phyloP scores from a whole-genome alignment of 2,329 filamentous ascomycete species.

The Lachnellula suecica region DNA sequence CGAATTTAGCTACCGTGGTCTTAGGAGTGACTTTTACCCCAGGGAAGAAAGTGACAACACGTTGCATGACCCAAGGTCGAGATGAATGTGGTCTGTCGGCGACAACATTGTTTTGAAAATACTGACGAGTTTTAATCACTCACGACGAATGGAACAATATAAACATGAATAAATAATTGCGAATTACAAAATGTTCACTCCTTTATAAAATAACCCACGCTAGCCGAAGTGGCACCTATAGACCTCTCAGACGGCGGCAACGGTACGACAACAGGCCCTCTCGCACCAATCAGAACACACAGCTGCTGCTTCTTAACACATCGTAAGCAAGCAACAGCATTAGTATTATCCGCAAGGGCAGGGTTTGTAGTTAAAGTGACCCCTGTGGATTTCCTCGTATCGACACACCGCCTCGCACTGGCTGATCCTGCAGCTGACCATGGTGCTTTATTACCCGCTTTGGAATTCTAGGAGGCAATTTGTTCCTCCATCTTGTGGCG shows the following conservation, averaged over 20 bases:
- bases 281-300: not conserved
- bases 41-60: no score
- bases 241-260: not conserved
- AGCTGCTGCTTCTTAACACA: not conserved
- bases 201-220: not conserved
- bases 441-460: not conserved
- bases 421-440: not conserved
- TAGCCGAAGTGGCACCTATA: not conserved
- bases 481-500: not conserved
- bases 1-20: no score
- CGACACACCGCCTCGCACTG: not conserved
- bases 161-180: no score
- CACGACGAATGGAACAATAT: no score
- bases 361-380: not conserved
- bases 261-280: not conserved
- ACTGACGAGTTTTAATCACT: no score
- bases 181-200: no score
- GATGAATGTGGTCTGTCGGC: no score
- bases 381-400: not conserved
- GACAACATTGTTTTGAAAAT: no score
- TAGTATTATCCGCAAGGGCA: not conserved
- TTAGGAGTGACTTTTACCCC: no score
- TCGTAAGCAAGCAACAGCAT: not conserved
- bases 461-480: not conserved
- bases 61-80: no score